Percentiles rank a stretch among this genome's conserved stretches.
Conservation (phyloP, 371 early-diverging fungal genomes). For the Mucor indicus region DNA sequence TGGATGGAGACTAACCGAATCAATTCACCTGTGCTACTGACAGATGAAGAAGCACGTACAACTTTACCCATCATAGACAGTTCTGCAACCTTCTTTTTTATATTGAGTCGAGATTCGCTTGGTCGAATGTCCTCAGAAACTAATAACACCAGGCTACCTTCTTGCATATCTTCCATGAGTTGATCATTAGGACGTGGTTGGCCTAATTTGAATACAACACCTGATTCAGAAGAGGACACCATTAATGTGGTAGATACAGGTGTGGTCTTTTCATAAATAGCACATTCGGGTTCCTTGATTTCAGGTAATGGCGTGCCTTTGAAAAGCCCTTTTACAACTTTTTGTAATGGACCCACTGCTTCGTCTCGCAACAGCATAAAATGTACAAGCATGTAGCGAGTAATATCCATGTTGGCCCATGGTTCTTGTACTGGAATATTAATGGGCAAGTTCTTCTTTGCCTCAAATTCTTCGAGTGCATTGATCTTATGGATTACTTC, state of each 20-base stretch:
- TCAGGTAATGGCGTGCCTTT: not conserved
- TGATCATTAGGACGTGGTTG: not conserved
- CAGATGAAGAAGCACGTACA: not conserved
- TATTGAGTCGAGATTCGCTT: not conserved
- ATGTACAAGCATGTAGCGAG: slow-evolving; percentile 22
- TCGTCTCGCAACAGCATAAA: slow-evolving; percentile 31
- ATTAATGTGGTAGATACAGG: not conserved
- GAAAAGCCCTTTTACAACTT: slow-evolving; percentile 3
- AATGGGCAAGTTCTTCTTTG: not conserved
- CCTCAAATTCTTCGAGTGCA: not conserved
- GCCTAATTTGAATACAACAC: slow-evolving; percentile 10
- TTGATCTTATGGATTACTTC: slow-evolving; percentile 4
- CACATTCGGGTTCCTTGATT: not conserved
- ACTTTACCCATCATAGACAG: slow-evolving; percentile 13
- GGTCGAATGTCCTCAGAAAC: slow-evolving; percentile 8
- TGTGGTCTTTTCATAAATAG: not conserved
- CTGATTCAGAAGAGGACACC: not conserved
- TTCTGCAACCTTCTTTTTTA: not conserved
- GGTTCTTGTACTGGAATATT: slow-evolving; percentile 6
- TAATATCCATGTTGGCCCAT: slow-evolving; percentile 15
- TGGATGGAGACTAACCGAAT: slow-evolving; percentile 18
- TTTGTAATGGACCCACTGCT: slow-evolving; percentile 19
- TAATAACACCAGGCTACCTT: slow-evolving; percentile 6
- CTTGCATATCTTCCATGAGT: slow-evolving; percentile 1
- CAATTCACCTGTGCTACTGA: not conserved